Percentiles rank a stretch among this genome's conserved stretches.
Evolutionary conservation across 1,284 basidiomycete genomes (phyloP).

Genomic region (Ustilago nuda): DNA sequence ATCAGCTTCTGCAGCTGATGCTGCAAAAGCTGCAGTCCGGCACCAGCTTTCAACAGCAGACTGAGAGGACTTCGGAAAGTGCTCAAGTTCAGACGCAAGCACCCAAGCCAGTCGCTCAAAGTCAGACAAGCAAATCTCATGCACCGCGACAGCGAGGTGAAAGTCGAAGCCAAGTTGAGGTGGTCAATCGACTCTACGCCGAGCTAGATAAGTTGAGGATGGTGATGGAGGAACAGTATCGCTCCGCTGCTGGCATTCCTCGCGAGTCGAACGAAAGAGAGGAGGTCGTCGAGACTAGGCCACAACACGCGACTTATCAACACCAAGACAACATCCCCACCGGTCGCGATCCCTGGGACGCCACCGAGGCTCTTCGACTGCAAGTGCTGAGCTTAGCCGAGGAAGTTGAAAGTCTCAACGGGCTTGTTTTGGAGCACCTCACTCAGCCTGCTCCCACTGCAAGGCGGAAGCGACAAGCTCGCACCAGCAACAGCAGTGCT

Average conservation of each 20-base stretch:
- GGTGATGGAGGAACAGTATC: constrained; percentile 49
- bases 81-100: background rate
- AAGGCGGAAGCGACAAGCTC: constrained; percentile 11
- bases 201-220: constrained; percentile 43
- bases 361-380: constrained; percentile 42
- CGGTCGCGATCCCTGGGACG: constrained; percentile 47
- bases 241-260: constrained; percentile 13
- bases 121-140: background rate
- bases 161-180: constrained; percentile 34
- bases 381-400: constrained; percentile 41
- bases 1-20: constrained; percentile 33
- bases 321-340: constrained; percentile 29
- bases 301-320: constrained; percentile 22
- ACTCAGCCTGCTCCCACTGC: background rate
- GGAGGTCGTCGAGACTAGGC: background rate
- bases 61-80: background rate
- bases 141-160: constrained; percentile 11
- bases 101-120: background rate
- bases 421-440: constrained; percentile 39
- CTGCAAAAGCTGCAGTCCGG: constrained; percentile 22
- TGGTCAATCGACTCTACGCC: constrained; percentile 42
- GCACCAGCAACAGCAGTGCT: constrained; percentile 6
- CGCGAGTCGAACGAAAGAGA: background rate
- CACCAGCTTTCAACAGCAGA: constrained; percentile 5
- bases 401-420: constrained; percentile 49